A percentile compares a stretch with the other conserved stretches of the same genome.
Evolutionary conservation across 1,284 basidiomycete species (phyloP).

Genomic region (Marasmius fiardii): DNA sequence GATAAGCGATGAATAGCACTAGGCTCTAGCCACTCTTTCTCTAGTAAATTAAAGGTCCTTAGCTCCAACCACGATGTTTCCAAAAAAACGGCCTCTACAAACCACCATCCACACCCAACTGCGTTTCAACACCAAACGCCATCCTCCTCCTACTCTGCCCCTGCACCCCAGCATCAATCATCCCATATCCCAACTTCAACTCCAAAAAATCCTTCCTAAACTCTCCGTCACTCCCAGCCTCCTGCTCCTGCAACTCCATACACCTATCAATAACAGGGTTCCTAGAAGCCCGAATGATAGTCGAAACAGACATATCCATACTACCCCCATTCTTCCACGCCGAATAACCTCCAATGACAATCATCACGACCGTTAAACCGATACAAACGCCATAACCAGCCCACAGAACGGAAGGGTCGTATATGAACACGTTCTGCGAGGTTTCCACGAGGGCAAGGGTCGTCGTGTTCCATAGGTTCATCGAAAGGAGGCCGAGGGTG

Average conservation of each 20-base stretch:
- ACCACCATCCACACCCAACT: not conserved
- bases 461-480: not conserved
- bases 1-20: too few relatives aligned
- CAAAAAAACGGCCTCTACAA: too few relatives aligned
- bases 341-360: not conserved
- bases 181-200: not conserved
- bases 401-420: not conserved
- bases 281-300: not conserved
- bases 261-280: not conserved
- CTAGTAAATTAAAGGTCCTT: too few relatives aligned
- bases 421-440: not conserved
- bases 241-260: not conserved
- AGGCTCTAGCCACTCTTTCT: too few relatives aligned
- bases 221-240: not conserved
- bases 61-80: too few relatives aligned
- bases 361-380: not conserved
- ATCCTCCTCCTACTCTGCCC: not conserved
- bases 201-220: not conserved
- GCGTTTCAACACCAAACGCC: not conserved
- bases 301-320: not conserved
- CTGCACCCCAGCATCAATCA: not conserved
- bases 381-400: not conserved
- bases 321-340: not conserved
- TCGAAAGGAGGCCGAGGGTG: not conserved
- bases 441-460: not conserved